A percentile compares a stretch with the other conserved stretches of the same genome.
These are phyloP conservation scores for Corymbia calophylla DNA, from an alignment of 441 rosid species.

Conservation along the genomic window DNA sequence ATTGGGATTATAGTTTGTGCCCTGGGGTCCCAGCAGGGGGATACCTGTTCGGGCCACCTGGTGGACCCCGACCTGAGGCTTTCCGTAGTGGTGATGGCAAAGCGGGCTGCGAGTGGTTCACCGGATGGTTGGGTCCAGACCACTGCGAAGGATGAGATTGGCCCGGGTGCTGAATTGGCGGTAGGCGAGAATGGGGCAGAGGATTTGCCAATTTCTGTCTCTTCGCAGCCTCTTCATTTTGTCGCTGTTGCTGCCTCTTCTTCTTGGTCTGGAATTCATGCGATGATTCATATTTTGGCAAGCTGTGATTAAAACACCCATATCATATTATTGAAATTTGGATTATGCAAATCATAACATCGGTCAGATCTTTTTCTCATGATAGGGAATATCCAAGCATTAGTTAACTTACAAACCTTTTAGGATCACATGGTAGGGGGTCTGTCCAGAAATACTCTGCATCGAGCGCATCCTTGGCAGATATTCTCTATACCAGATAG, in stretches of 20 bases:
- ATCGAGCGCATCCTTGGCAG: slow-evolving; percentile 94
- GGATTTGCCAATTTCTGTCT: slow-evolving; percentile 88
- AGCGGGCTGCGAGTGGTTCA: slow-evolving; percentile 56
- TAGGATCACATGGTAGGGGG: slow-evolving; percentile 94
- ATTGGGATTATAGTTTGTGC: slow-evolving; percentile 62
- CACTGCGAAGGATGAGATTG: slow-evolving; percentile 64
- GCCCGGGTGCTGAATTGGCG: slow-evolving; percentile 78
- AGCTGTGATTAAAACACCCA: slow-evolving; percentile 24
- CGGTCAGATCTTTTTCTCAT: neutral
- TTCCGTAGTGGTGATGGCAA: slow-evolving; percentile 56
- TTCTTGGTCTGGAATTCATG: slow-evolving; percentile 98
- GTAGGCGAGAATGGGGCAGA: slow-evolving; percentile 71
- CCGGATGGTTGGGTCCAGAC: slow-evolving; percentile 71
- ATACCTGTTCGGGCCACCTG: slow-evolving; percentile 69
- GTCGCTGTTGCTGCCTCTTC: slow-evolving; percentile 88
- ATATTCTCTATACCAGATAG: slow-evolving; percentile 56
- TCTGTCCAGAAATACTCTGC: slow-evolving; percentile 99
- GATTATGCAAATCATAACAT: neutral
- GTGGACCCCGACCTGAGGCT: slow-evolving; percentile 73
- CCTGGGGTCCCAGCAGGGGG: slow-evolving; percentile 46
- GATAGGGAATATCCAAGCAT: neutral
- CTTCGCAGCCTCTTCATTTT: slow-evolving; percentile 79
- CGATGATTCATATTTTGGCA: slow-evolving; percentile 91
- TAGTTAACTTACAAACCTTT: slow-evolving; percentile 37
- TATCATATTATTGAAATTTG: neutral